These are phyloP conservation scores for Erodium maritimum DNA, from an alignment of 345 rosid species.

Conservation along the genomic window DNA sequence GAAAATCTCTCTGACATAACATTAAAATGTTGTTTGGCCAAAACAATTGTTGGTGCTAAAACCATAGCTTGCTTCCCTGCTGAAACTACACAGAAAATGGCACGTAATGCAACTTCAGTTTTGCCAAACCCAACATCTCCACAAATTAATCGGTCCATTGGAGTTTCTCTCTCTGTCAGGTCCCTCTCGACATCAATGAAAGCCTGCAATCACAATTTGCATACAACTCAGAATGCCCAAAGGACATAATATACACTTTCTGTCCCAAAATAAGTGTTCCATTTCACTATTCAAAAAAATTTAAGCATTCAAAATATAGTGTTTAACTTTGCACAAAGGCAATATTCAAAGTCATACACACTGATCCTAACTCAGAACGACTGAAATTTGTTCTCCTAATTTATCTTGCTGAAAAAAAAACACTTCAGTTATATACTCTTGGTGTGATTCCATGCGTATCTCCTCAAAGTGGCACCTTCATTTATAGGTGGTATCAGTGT, in stretches of 20 bases:
- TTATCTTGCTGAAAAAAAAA: no score
- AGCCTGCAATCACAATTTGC: slow-evolving; percentile 47
- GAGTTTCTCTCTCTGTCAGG: slow-evolving; percentile 82
- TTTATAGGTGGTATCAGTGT: no score
- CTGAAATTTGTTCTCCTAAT: no score
- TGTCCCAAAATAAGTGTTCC: no score
- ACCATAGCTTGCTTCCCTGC: slow-evolving; percentile 96
- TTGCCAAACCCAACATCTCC: slow-evolving; percentile 99
- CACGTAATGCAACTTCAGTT: slow-evolving; percentile 94
- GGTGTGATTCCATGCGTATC: no score
- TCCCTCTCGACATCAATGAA: slow-evolving; percentile 86
- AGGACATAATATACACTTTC: background rate
- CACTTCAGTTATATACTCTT: no score
- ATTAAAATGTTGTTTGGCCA: slow-evolving; percentile 91
- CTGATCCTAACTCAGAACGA: no score
- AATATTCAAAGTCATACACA: no score
- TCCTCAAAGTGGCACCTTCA: no score
- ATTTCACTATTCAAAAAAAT: no score
- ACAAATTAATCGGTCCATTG: slow-evolving; percentile 91
- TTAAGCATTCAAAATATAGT: no score
- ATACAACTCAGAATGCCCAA: background rate
- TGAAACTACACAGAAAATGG: slow-evolving; percentile 74
- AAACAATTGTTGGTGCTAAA: slow-evolving; percentile 85
- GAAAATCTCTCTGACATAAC: slow-evolving; percentile 78
- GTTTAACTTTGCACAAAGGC: no score